Conservation (phyloP, 2,329 filamentous ascomycete species). For the Podosphaera xanthii region DNA sequence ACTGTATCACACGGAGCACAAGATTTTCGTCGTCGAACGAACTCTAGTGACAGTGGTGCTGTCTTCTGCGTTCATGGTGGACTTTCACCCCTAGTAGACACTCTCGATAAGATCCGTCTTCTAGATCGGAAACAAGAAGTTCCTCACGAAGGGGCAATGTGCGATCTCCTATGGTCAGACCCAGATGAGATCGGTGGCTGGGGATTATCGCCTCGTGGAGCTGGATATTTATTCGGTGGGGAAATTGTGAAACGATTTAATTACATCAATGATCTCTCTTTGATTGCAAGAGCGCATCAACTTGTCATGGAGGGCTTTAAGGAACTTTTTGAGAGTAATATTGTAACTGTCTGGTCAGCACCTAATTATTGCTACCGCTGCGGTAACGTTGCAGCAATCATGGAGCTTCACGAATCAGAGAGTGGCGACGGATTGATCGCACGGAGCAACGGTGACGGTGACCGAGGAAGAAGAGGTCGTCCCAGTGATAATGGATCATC, state of each 20-base stretch:
- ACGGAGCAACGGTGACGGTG: conserved; percentile 22
- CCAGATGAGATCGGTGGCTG: conserved; percentile 94
- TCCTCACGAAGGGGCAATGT: conserved; percentile 96
- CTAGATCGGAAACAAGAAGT: conserved; percentile 96
- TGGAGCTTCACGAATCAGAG: conserved; percentile 78
- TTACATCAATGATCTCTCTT: conserved; percentile 70
- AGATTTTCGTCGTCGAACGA: conserved; percentile 41
- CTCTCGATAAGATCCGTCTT: conserved; percentile 82
- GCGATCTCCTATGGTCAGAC: conserved; percentile 92
- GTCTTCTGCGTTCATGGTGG: conserved; percentile 93
- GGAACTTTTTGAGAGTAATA: conserved; percentile 91
- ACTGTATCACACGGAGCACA: conserved; percentile 60
- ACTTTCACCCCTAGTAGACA: conserved; percentile 73
- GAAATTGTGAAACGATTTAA: conserved; percentile 96
- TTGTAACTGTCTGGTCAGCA: conserved; percentile 97
- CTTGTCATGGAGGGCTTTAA: conserved; percentile 99
- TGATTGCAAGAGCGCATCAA: conserved; percentile 88
- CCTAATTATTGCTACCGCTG: conserved; percentile 88
- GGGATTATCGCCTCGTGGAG: conserved; percentile 80
- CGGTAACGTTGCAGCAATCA: conserved; percentile 82
- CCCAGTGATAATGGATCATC: conserved; percentile 13
- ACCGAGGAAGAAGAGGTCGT: conserved; percentile 22
- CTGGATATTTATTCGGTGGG: conserved; percentile 83
- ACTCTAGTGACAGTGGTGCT: conserved; percentile 47
- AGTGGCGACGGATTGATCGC: conserved; percentile 34